Base-by-base conservation (phyloP, 441 rosid genomes). In the Jatropha multifida region DNA sequence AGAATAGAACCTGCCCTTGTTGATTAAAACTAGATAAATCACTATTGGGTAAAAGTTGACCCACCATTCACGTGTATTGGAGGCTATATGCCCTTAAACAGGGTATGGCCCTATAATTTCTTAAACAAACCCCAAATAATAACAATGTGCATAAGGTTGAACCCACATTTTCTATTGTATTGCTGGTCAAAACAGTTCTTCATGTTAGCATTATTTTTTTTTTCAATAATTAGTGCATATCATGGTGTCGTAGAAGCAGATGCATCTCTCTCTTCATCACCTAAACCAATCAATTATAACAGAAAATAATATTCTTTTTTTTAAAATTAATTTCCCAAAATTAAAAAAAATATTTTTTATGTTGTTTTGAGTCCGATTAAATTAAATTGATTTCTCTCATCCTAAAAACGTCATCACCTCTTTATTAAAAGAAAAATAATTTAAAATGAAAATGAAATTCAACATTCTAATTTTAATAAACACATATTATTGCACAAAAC, bases 161-260 rank as follows among this genome's bases (percentile, higher is more conserved):
- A 13, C 64, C 56, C 56, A 54, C n/a, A 74, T 37, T 71, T 72
- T 72, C 23, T 23, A 23, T 73, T 51, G 27, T 73, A 44, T 41
- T 73, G 61, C 44, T 60, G 9, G 70, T 75, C 65, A 72, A 68
- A 61, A 68, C 27, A 14, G 54, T 56, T 69, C 18, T 20, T 68
- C 69, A 13, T 52, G 52, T 71, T 67, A 58, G 72, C 48, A 5
- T 26, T 37, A 8, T 37, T 41, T 23, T 6, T 32, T 13, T 3
- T 52, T 52, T 52, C 56, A 52, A 52, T 52, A 44, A 44, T 44
- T 5, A 10, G 48, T 0, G 48, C 48, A 44, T 10, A 44, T 13
- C 9, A 38, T 23, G 70, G 40, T 37, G 80, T 80, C 78, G 46
- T 73, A 74, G 59, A 78, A 58, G 55, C 73, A 81, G 76, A 83